These are phyloP conservation scores for Pachysolen tannophilus DNA, from an alignment of 805 yeast genomes.

Conservation along the genomic window DNA sequence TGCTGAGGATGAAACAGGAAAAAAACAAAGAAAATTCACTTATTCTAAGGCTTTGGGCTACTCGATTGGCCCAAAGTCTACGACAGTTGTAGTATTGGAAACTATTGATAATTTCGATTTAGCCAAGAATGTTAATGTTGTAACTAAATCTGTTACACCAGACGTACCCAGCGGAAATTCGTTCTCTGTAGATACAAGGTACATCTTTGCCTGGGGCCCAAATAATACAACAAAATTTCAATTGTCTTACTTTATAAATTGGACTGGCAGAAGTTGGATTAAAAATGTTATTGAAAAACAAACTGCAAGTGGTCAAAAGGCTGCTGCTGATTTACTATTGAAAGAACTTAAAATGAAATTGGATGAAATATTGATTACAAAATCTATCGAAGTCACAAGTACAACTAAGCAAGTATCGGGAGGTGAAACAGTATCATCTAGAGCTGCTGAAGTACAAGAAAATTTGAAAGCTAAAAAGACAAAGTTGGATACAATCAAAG, in stretches of 20 bases:
- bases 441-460: no score
- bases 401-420: no score
- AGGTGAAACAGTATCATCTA: no score
- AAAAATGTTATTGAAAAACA: constrained; percentile 84
- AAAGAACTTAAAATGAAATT: constrained; percentile 13
- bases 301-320: constrained; percentile 70
- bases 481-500: constrained; percentile 1
- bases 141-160: constrained; percentile 69
- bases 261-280: constrained; percentile 93
- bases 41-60: constrained; percentile 72
- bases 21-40: constrained; percentile 41
- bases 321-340: constrained; percentile 40
- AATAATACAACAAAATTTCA: constrained; percentile 50
- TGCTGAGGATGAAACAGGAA: constrained; percentile 26
- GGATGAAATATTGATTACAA: neutral
- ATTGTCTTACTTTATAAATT: constrained; percentile 70
- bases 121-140: constrained; percentile 47
- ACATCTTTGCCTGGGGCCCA: constrained; percentile 67
- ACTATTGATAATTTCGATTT: constrained; percentile 47
- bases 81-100: constrained; percentile 58
- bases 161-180: constrained; percentile 91
- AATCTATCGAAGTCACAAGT: no score
- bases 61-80: constrained; percentile 89
- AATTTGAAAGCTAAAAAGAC: neutral
- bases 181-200: constrained; percentile 69